Evolutionary conservation across 257 asterid species (phyloP).

Genomic region (Solanum infundibuliforme): DNA sequence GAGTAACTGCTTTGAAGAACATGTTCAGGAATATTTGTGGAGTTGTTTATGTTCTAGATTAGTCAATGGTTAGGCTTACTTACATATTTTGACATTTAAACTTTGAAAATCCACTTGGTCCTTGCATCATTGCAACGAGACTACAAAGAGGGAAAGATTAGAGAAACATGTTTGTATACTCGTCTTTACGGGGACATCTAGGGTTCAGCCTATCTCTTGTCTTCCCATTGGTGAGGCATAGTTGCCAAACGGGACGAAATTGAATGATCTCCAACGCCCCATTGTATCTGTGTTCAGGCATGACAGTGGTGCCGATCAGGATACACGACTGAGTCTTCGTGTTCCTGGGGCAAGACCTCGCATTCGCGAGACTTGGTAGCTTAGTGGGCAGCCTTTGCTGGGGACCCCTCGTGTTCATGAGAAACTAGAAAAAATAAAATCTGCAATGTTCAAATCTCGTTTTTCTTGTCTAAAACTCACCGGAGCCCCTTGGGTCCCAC

Average conservation of each 20-base stretch:
- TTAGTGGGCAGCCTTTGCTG: not conserved
- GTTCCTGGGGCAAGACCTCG: not conserved
- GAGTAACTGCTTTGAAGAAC: slow-evolving; percentile 7
- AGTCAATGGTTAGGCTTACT: not conserved
- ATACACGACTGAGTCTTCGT: not conserved
- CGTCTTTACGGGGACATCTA: not conserved
- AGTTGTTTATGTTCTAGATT: not conserved
- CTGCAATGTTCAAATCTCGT: not conserved
- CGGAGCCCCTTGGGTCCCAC: not conserved
- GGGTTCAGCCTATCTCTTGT: not conserved
- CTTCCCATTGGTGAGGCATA: not conserved
- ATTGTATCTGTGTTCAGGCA: not conserved
- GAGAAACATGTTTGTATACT: not conserved
- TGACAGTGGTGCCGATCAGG: not conserved
- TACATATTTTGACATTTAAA: not conserved
- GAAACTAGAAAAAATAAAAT: not conserved
- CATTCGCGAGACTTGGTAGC: not conserved
- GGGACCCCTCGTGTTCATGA: not conserved
- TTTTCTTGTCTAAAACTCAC: not conserved
- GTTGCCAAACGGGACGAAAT: not conserved
- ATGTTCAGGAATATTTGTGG: not conserved
- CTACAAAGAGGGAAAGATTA: not conserved
- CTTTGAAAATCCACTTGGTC: not conserved
- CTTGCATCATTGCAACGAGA: not conserved
- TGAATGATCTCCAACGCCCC: not conserved